Conservation (phyloP, 495 filamentous ascomycete genomes). For the Cudoniella acicularis region DNA sequence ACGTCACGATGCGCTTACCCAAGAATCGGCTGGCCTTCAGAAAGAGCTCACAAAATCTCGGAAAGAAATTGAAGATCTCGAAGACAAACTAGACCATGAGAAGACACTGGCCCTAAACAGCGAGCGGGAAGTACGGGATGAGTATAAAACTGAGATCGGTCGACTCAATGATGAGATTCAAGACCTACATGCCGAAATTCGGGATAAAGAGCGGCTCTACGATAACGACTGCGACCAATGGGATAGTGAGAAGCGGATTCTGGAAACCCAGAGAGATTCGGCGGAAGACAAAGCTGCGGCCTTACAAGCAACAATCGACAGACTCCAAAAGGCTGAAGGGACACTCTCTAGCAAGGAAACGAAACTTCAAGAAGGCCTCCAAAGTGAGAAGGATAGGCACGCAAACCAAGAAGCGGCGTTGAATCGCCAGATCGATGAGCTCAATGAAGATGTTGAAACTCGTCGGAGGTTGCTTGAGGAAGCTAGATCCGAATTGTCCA, state of each 20-base stretch:
- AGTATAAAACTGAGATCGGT: conserved; percentile 62
- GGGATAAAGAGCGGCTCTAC: conserved; percentile 68
- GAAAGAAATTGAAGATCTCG: conserved; percentile 52
- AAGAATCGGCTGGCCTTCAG: conserved; percentile 64
- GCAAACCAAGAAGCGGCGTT: conserved; percentile 52
- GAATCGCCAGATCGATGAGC: conserved; percentile 52
- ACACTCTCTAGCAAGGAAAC: conserved; percentile 60
- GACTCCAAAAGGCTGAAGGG: conserved; percentile 65
- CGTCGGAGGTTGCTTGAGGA: conserved; percentile 52
- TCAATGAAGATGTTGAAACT: conserved; percentile 51
- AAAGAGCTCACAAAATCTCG: conserved; percentile 56
- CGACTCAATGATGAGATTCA: conserved; percentile 64
- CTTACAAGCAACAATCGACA: conserved; percentile 69
- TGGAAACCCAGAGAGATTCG: conserved; percentile 62
- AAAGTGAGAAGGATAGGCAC: conserved; percentile 56
- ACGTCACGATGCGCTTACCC: conserved; percentile 64
- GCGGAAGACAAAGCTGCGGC: conserved; percentile 65
- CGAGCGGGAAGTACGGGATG: conserved; percentile 48
- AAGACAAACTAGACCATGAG: conserved; percentile 54
- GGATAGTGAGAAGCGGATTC: conserved; percentile 59
- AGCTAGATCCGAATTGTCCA: conserved; percentile 54
- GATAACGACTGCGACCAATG: conserved; percentile 68
- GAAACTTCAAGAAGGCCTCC: conserved; percentile 59
- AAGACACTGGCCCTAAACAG: conserved; percentile 54
- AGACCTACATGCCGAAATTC: conserved; percentile 64